These are phyloP conservation scores for Yamadazyma takamatsuzukensis DNA, from an alignment of 805 yeast genomes.

Conservation along the genomic window DNA sequence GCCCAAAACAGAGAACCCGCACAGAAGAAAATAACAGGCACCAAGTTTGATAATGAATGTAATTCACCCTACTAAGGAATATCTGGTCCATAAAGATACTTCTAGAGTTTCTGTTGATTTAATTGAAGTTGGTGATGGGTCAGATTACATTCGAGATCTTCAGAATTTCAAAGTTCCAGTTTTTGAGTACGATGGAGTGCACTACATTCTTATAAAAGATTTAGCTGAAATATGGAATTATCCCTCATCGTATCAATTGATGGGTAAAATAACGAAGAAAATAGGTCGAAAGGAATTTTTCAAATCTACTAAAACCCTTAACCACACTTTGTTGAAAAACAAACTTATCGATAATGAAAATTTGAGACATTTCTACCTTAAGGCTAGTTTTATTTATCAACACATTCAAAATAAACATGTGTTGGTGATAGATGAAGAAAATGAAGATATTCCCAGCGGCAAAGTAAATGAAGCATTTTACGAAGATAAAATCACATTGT, in stretches of 20 bases:
- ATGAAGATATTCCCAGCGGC: background rate
- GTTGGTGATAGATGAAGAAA: conserved; percentile 7
- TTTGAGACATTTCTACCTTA: conserved; percentile 20
- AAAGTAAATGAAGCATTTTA: background rate
- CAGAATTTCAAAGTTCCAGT: conserved; percentile 12
- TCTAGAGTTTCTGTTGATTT: conserved; percentile 5
- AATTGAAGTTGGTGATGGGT: background rate
- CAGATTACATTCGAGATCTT: background rate
- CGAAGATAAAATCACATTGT: conserved; percentile 30
- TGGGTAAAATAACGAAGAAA: conserved; percentile 22
- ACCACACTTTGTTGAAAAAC: conserved; percentile 16
- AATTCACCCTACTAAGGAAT: conserved; percentile 1
- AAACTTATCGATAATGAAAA: conserved; percentile 19
- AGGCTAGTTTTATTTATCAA: conserved; percentile 17
- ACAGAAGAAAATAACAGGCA: background rate
- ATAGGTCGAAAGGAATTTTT: conserved; percentile 15
- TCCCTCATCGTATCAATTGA: conserved; percentile 41
- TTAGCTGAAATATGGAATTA: conserved; percentile 33
- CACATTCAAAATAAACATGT: conserved; percentile 20
- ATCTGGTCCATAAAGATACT: background rate
- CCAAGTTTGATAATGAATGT: conserved; percentile 3
- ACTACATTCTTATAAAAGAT: conserved; percentile 27
- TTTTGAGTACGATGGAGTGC: conserved; percentile 11
- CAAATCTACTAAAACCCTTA: conserved; percentile 17
- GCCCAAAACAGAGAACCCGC: no score